phyloP scores from a whole-genome alignment of 2,329 filamentous ascomycete species.

The Colletotrichum echinochloae region DNA sequence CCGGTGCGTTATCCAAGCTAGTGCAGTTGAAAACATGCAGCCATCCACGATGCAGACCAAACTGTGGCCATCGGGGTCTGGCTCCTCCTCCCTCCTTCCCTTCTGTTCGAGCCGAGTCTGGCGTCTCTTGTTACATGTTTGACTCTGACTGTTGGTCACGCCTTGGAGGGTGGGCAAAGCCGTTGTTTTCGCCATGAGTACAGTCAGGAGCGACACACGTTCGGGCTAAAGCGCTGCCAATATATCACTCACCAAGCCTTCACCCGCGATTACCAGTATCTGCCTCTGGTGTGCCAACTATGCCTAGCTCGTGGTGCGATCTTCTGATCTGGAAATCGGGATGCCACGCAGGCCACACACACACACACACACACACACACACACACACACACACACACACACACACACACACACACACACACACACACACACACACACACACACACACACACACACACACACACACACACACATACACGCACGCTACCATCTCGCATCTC shows the following conservation, averaged over 20 bases:
- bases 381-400: slow-evolving; percentile 26
- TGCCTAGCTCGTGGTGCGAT: slow-evolving; percentile 38
- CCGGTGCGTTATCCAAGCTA: slow-evolving; percentile 7
- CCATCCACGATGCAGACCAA: slow-evolving; percentile 22
- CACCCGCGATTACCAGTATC: slow-evolving; percentile 31
- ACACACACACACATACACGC: slow-evolving; percentile 19
- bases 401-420: slow-evolving; percentile 20
- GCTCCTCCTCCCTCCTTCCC: neutral
- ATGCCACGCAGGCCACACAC: slow-evolving; percentile 36
- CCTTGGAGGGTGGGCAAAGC: neutral
- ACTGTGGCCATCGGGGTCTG: neutral
- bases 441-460: slow-evolving; percentile 19
- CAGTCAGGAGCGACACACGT: slow-evolving; percentile 9
- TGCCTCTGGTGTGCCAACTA: slow-evolving; percentile 30
- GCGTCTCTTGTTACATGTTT: neutral
- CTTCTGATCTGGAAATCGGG: slow-evolving; percentile 43
- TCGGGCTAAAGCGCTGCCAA: slow-evolving; percentile 24
- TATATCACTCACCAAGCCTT: slow-evolving; percentile 6
- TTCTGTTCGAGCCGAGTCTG: neutral
- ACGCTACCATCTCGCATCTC: slow-evolving; percentile 34
- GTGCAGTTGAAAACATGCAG: slow-evolving; percentile 36
- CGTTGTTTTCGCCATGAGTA: neutral
- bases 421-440: slow-evolving; percentile 21
- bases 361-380: neutral
- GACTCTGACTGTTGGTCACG: neutral